phyloP scores from a whole-genome alignment of 352 stramenopile genomes.

The Phytophthora constricta region DNA sequence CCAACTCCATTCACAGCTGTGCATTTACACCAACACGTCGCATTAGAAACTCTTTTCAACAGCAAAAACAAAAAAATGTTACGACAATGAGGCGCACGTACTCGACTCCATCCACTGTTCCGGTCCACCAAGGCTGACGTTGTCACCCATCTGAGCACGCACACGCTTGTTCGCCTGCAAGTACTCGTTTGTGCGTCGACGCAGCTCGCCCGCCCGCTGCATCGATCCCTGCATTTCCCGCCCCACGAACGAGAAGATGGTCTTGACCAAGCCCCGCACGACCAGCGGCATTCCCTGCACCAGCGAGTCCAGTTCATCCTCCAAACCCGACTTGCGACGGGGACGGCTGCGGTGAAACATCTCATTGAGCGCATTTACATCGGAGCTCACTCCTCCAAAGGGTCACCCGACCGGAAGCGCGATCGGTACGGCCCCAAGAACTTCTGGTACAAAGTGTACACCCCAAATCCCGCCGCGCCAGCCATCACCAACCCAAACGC shows the following conservation, averaged over 20 bases:
- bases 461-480: constrained; percentile 68
- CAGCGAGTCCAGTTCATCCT: constrained; percentile 60
- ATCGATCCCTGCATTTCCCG: constrained; percentile 70
- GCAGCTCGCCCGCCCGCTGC: constrained; percentile 62
- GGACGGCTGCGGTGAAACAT: constrained; percentile 49
- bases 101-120: constrained; percentile 81
- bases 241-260: constrained; percentile 69
- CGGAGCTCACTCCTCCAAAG: constrained; percentile 51
- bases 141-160: constrained; percentile 50
- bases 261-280: constrained; percentile 68
- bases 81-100: constrained; percentile 30
- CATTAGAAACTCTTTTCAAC: no score
- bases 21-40: background rate
- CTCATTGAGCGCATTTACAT: constrained; percentile 56
- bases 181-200: constrained; percentile 57
- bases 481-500: constrained; percentile 75
- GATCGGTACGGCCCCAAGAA: constrained; percentile 62
- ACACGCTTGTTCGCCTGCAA: constrained; percentile 61
- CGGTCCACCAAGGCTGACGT: constrained; percentile 59
- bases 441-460: constrained; percentile 75
- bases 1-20: constrained; percentile 74
- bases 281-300: constrained; percentile 67
- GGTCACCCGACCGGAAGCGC: constrained; percentile 30
- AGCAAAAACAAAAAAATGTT: background rate
- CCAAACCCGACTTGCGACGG: constrained; percentile 18